Conservation (phyloP, 371 early-diverging fungal genomes). For the Haplosporangium sp. region DNA sequence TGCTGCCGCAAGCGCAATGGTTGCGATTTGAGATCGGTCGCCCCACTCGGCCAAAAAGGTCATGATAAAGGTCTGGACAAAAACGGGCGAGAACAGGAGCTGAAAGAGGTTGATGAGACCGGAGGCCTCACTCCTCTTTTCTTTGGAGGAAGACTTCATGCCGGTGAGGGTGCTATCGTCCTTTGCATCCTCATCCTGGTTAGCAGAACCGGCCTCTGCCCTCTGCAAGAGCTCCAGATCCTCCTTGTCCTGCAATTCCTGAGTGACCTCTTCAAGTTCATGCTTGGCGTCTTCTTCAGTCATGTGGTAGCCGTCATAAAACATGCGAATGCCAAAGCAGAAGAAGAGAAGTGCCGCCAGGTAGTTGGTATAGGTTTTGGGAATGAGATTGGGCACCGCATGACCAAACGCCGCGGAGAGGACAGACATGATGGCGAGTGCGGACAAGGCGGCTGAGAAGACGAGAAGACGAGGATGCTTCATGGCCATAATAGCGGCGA, state of each 20-base stretch:
- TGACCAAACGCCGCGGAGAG: slow-evolving; percentile 94
- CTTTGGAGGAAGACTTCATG: slow-evolving; percentile 12
- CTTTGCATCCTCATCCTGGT: slow-evolving; percentile 33
- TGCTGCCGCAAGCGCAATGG: slow-evolving; percentile 95
- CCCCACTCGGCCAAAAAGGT: slow-evolving; percentile 99
- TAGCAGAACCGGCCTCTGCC: slow-evolving; percentile 59
- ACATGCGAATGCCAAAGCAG: slow-evolving; percentile 91
- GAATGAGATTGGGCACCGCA: slow-evolving; percentile 86
- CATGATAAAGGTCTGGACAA: slow-evolving; percentile 93
- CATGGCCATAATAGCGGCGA: slow-evolving; percentile 98
- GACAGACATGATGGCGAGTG: slow-evolving; percentile 92
- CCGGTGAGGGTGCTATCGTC: slow-evolving; percentile 27
- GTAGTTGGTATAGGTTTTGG: slow-evolving; percentile 85
- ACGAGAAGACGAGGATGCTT: slow-evolving; percentile 86
- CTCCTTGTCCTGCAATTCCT: slow-evolving; percentile 86
- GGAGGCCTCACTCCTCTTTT: slow-evolving; percentile 32
- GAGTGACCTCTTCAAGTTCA: slow-evolving; percentile 90
- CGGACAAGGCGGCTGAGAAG: slow-evolving; percentile 88
- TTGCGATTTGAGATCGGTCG: slow-evolving; percentile 93
- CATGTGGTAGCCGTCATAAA: slow-evolving; percentile 89
- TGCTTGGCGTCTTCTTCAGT: slow-evolving; percentile 84
- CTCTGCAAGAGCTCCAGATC: slow-evolving; percentile 68
- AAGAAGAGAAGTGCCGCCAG: slow-evolving; percentile 87
- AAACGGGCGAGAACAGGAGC: slow-evolving; percentile 87
- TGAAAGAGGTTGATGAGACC: slow-evolving; percentile 72